Evolutionary conservation across 768 basidiomycete genomes (phyloP).

Genomic region (Kwoniella newhampshirensis): DNA sequence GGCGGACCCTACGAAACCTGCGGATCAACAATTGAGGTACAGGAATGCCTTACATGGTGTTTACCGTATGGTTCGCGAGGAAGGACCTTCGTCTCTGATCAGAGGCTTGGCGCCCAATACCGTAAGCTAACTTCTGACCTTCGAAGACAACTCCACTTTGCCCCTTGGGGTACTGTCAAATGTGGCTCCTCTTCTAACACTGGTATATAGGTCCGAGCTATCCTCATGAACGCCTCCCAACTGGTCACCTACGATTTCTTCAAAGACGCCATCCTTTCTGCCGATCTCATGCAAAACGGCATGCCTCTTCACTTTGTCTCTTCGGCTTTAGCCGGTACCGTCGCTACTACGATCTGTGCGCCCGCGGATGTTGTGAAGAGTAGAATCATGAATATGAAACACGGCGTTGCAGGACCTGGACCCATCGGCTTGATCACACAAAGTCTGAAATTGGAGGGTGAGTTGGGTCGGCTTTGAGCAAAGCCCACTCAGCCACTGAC

Average conservation of each 20-base stretch:
- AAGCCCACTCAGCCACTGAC: too few species aligned
- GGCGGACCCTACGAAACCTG: conserved; percentile 46
- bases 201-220: conserved; percentile 44
- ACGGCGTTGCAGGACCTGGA: conserved; percentile 27
- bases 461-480: neutral
- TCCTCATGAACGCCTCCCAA: conserved; percentile 51
- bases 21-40: conserved; percentile 39
- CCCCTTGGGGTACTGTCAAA: neutral
- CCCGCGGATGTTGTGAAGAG: conserved; percentile 52
- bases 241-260: conserved; percentile 52
- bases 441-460: conserved; percentile 36
- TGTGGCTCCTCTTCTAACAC: neutral
- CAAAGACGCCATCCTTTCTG: conserved; percentile 41
- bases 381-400: conserved; percentile 44
- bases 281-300: conserved; percentile 35
- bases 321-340: conserved; percentile 47
- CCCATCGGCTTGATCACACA: conserved; percentile 30
- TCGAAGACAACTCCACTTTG: neutral
- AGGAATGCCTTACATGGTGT: conserved; percentile 47
- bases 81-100: conserved; percentile 36
- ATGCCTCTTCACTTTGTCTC: conserved; percentile 50
- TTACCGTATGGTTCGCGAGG: conserved; percentile 45
- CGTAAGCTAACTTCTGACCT: conserved; percentile 23
- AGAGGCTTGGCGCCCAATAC: conserved; percentile 48
- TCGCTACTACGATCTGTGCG: conserved; percentile 51